Evolutionary conservation across 2,329 filamentous ascomycete species (phyloP).

Genomic region (Davidsoniella neocaledoniae): DNA sequence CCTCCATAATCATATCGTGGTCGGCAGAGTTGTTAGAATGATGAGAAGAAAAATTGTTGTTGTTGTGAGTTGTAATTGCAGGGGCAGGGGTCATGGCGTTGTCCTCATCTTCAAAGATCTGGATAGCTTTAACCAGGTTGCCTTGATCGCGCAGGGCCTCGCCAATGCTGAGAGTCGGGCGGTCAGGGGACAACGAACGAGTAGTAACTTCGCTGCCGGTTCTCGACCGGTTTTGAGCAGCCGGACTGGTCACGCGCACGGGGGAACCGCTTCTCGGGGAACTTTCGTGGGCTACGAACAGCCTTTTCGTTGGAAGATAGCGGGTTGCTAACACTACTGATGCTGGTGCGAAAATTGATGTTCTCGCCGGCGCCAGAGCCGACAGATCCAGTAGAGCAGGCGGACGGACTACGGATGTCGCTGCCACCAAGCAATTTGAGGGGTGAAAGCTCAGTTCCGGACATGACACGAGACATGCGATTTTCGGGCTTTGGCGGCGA

Average conservation of each 20-base stretch:
- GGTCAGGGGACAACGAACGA: conserved; percentile 6
- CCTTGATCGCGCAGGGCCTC: conserved; percentile 37
- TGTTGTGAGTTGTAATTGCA: conserved; percentile 3
- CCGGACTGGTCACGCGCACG: conserved; percentile 32
- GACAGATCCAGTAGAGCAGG: conserved; percentile 16
- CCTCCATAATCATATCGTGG: conserved; percentile 16
- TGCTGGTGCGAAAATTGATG: conserved; percentile 12
- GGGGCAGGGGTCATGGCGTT: conserved; percentile 13
- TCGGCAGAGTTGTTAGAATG: conserved; percentile 17
- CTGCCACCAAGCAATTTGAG: conserved; percentile 34
- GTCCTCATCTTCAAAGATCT: conserved; percentile 43
- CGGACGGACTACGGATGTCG: conserved; percentile 14
- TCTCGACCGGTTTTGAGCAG: conserved; percentile 11
- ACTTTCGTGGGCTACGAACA: conserved; percentile 29
- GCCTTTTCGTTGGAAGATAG: conserved; percentile 17
- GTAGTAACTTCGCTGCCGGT: conserved; percentile 11
- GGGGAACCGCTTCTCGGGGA: conserved; percentile 44
- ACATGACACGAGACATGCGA: conserved; percentile 35
- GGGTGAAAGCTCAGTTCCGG: conserved; percentile 39
- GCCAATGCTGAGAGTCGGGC: conserved; percentile 29
- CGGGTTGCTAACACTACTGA: conserved; percentile 11
- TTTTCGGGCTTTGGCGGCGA: conserved; percentile 3
- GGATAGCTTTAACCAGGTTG: conserved; percentile 40
- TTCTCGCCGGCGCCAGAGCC: conserved; percentile 12
- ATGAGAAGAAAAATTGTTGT: background rate